Percentiles rank a stretch among this genome's conserved stretches.
Conservation (phyloP, 2,329 filamentous ascomycete species). For the Pseudogymnoascus sp. region DNA sequence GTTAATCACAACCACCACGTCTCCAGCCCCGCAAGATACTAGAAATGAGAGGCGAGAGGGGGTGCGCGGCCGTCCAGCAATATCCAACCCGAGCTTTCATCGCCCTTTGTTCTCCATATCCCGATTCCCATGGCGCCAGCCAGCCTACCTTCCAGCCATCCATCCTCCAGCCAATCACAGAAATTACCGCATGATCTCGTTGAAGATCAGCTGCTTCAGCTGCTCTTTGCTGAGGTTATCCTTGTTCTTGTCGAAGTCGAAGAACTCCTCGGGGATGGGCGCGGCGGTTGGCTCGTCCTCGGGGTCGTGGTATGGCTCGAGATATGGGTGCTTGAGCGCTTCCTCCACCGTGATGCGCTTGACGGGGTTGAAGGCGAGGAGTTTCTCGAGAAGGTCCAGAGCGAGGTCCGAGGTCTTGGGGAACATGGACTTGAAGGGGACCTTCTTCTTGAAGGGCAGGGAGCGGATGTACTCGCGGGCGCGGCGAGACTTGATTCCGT, state of each 20-base stretch:
- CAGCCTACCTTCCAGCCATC: not conserved
- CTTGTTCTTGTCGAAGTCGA: constrained; percentile 99
- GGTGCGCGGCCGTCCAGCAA: not conserved
- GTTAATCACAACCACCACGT: constrained; percentile 2
- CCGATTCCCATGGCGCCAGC: not conserved
- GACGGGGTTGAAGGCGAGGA: constrained; percentile 94
- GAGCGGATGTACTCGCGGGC: constrained; percentile 97
- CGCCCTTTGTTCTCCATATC: constrained; percentile 1
- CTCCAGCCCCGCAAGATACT: not conserved
- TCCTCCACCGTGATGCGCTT: constrained; percentile 99
- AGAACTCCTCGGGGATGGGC: constrained; percentile 97
- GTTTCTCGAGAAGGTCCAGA: constrained; percentile 86
- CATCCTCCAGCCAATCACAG: not conserved
- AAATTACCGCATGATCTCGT: constrained; percentile 65
- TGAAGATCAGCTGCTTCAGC: constrained; percentile 92
- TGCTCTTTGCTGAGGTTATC: constrained; percentile 97
- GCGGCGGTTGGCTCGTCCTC: constrained; percentile 96
- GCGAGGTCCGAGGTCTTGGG: constrained; percentile 98
- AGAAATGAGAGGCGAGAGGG: not conserved
- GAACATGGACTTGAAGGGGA: constrained; percentile 93
- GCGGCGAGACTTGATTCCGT: constrained; percentile 96
- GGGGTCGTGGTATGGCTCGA: constrained; percentile 97
- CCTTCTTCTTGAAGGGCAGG: constrained; percentile 99
- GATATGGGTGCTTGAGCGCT: constrained; percentile 91
- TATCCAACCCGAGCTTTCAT: not conserved